A percentile compares a stretch with the other conserved stretches of the same genome.
These are phyloP conservation scores for Hanseniaspora guilliermondii DNA, from an alignment of 805 yeast genomes.

Conservation along the genomic window DNA sequence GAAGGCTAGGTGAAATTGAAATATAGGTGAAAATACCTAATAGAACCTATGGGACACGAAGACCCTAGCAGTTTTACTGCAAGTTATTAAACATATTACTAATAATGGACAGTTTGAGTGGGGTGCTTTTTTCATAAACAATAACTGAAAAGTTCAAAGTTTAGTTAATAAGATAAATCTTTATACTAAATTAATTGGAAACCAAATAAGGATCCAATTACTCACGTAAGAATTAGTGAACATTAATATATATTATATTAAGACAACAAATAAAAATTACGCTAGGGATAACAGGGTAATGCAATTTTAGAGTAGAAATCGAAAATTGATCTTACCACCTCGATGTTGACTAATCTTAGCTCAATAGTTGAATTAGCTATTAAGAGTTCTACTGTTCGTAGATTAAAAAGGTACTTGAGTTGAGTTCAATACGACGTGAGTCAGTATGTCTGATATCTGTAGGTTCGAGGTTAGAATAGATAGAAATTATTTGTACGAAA, in stretches of 20 bases:
- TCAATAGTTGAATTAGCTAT: background rate
- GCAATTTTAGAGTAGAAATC: constrained; percentile 1
- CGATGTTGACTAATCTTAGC: constrained; percentile 7
- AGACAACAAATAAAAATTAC: constrained; percentile 3
- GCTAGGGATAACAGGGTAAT: constrained; percentile 6
- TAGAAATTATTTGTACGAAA: background rate
- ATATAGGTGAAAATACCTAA: constrained; percentile 6
- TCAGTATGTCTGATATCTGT: constrained; percentile 7
- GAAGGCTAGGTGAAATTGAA: constrained; percentile 2
- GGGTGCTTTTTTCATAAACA: constrained; percentile 2
- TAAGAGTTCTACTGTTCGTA: constrained; percentile 7
- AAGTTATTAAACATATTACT: background rate
- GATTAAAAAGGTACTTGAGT: constrained; percentile 6
- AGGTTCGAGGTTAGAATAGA: background rate
- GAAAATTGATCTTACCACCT: constrained; percentile 5
- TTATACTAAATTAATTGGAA: background rate
- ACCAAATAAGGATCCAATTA: background rate
- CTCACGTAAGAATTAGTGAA: constrained; percentile 6
- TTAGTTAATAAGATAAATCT: background rate
- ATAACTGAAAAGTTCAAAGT: constrained; percentile 3
- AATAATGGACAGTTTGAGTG: background rate
- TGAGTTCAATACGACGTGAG: constrained; percentile 7
- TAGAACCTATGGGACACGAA: constrained; percentile 4
- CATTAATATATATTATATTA: background rate
- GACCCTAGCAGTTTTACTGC: constrained; percentile 1